Evolutionary conservation across 176 grass and related monocot genomes (phyloP).

Genomic region (Aegilops sharonensis): DNA sequence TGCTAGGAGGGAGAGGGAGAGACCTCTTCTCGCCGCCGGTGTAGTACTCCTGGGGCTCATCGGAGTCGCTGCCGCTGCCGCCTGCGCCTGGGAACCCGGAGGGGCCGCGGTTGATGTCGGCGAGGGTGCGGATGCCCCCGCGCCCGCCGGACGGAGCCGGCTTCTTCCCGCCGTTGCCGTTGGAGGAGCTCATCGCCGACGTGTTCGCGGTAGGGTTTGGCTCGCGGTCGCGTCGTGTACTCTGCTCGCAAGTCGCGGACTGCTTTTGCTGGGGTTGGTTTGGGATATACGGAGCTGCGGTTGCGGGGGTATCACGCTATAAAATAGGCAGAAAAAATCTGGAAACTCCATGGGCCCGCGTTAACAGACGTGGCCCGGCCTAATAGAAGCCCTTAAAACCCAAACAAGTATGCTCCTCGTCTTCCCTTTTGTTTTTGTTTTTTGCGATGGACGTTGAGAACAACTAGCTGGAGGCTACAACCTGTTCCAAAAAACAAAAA

Average conservation of each 20-base stretch:
- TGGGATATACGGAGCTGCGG: constrained; percentile 12
- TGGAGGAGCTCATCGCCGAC: constrained; percentile 50
- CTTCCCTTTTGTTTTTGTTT: no score
- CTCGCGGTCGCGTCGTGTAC: neutral
- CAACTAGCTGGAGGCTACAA: no score
- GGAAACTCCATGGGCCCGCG: no score
- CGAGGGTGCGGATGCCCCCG: constrained; percentile 76
- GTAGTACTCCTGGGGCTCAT: constrained; percentile 95
- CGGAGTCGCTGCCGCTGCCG: constrained; percentile 59
- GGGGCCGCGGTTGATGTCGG: constrained; percentile 75
- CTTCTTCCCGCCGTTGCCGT: constrained; percentile 47
- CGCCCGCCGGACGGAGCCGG: constrained; percentile 32
- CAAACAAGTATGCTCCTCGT: no score
- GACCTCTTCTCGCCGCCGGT: constrained; percentile 98
- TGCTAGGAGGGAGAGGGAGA: neutral
- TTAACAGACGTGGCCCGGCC: no score
- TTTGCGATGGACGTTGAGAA: no score
- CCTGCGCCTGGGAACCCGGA: constrained; percentile 40
- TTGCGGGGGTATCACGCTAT: constrained; percentile 22
- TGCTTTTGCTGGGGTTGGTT: neutral
- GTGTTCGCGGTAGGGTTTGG: constrained; percentile 39
- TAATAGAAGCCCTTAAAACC: no score
- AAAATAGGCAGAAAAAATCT: neutral
- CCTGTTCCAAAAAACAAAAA: no score
- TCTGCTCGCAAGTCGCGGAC: constrained; percentile 1